Evolutionary conservation across 2,329 filamentous ascomycete species (phyloP), one percentile per base, ranked within the genome.

Genomic region (Pestalotiopsis fici): DNA sequence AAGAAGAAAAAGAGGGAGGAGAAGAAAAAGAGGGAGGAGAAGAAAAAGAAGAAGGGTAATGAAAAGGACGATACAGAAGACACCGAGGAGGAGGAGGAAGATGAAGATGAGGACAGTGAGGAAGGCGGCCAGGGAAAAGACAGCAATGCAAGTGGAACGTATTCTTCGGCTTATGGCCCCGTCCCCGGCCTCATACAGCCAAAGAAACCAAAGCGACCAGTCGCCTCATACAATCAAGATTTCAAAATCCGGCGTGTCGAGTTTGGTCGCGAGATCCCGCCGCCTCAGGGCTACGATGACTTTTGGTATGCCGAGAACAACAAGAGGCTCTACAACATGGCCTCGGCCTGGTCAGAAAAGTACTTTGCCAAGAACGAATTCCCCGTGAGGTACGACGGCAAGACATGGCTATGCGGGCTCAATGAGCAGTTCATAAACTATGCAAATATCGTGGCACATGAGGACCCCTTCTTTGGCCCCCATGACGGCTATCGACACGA

Each of bases 381-480:
- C 59, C 55, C 68, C 68, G 35, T 75, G 73, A 73, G 47, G 13
- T 61, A 62, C 5, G 27, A 67, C 31, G 68, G 60, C 27, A 71
- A 67, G 13, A 66, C 71, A 13, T 78, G 76, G 76, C 63, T 74
- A n/a, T 68, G 65, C 1, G 67, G 69, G 13, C 59, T 79, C 50
- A 71, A 74, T 23, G 66, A 71, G 15, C 73, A 78, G 63, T 81
- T 83, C 65, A 12, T 76, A n/a, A 66, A 77, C 65, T 82, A 80
- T 67, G 74, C 77, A 1, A 67, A 69, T 28, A 59, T 75, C 6
- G 73, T 79, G 4, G 79, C 78, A 7, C 73, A 76, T 31, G 78
- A 80, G 71, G 81, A 82, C 70, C 69, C 68, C n/a, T 64, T 69
- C 2, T 64, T 68, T 9, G 76, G 76, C 13, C 57, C 57, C 27